Conservation (phyloP, 305 asterid species). For the Stenogyne calaminthoides region DNA sequence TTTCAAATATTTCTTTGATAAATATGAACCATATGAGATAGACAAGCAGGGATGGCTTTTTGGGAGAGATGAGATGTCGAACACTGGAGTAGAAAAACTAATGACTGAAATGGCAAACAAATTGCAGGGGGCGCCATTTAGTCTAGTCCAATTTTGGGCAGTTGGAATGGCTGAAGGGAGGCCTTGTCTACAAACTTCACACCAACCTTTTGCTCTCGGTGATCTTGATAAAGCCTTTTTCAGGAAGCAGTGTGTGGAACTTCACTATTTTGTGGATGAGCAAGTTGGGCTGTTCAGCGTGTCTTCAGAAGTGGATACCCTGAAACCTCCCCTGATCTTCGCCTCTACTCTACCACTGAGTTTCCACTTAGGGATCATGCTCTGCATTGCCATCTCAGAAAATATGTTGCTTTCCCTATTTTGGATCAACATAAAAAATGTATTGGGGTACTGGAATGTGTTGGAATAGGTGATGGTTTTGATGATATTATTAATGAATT, state of each 20-base stretch:
- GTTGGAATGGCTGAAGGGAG: background rate
- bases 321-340: background rate
- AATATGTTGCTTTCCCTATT: background rate
- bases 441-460: slow-evolving; percentile 14
- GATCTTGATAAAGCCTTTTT: background rate
- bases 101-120: background rate
- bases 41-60: background rate
- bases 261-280: background rate
- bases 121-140: no score
- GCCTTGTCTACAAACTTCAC: background rate
- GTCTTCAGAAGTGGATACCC: background rate
- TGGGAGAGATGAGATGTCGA: background rate
- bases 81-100: background rate
- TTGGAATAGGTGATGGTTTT: no score
- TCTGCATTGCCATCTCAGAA: background rate
- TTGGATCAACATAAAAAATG: background rate
- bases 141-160: slow-evolving; percentile 2
- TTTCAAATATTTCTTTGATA: background rate
- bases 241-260: slow-evolving; percentile 1
- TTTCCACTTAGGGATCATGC: background rate
- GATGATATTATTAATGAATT: no score
- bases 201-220: background rate
- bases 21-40: background rate
- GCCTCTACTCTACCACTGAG: background rate
- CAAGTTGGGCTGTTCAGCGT: background rate